Percentiles rank a stretch among this genome's conserved stretches.
These are phyloP conservation scores for Ceratocystis variospora DNA, from an alignment of 2,329 filamentous ascomycete genomes.

Conservation along the genomic window DNA sequence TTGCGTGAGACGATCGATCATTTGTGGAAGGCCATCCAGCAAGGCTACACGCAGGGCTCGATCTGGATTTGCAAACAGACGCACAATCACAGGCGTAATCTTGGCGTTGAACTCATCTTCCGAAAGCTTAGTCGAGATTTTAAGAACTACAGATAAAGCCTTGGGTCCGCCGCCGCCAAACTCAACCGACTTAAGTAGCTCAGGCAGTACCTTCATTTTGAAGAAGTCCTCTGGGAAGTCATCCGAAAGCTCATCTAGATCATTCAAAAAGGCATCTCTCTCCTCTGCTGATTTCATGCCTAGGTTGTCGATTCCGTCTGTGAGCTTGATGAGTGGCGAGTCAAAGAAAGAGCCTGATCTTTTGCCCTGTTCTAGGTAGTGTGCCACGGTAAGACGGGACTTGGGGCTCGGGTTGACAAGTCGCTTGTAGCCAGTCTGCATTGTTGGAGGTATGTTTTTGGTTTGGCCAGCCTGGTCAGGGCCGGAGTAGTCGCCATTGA, in stretches of 20 bases:
- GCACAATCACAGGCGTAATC: conserved; percentile 73
- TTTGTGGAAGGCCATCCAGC: conserved; percentile 72
- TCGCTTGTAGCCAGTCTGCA: conserved; percentile 85
- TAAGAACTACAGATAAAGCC: conserved; percentile 75
- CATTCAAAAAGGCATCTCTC: conserved; percentile 66
- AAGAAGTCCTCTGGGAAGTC: conserved; percentile 98
- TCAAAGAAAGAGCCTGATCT: conserved; percentile 80
- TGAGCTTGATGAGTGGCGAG: conserved; percentile 79
- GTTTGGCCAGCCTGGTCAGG: conserved; percentile 72
- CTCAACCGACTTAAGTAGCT: conserved; percentile 96
- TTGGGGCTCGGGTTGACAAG: conserved; percentile 84
- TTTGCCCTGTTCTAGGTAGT: conserved; percentile 81
- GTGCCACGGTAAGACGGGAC: conserved; percentile 64
- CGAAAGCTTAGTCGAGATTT: conserved; percentile 74
- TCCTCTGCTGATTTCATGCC: conserved; percentile 77
- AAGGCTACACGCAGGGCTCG: conserved; percentile 82
- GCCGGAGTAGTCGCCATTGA: conserved; percentile 70
- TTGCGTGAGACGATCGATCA: conserved; percentile 81
- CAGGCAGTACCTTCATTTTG: conserved; percentile 89
- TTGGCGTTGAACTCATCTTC: conserved; percentile 79
- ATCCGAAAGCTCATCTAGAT: conserved; percentile 73
- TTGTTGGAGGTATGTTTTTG: conserved; percentile 69
- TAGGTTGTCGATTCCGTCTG: conserved; percentile 82
- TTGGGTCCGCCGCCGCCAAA: conserved; percentile 92
- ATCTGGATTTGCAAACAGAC: conserved; percentile 82